These are phyloP conservation scores for Melanomma pulvis-pyrius DNA, from an alignment of 495 filamentous ascomycete species.

Conservation along the genomic window DNA sequence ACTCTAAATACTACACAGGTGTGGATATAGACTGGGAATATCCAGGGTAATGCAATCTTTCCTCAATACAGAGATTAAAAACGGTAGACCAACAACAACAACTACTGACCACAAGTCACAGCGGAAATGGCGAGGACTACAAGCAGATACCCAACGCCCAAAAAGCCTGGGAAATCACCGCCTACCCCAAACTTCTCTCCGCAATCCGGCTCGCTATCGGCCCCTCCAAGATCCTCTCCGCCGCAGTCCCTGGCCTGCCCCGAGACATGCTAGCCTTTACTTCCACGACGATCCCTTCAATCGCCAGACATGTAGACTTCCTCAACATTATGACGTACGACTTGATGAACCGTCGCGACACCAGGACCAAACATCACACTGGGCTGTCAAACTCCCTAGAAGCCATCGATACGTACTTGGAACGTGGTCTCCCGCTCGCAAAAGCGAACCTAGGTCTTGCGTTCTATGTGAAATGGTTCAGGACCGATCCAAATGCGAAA, in stretches of 20 bases:
- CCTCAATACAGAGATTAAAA: not conserved
- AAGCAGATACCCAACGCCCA: constrained; percentile 63
- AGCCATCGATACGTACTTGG: constrained; percentile 61
- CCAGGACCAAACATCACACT: constrained; percentile 68
- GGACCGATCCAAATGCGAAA: constrained; percentile 55
- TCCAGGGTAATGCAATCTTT: constrained; percentile 48
- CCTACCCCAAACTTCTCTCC: constrained; percentile 66
- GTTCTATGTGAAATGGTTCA: constrained; percentile 74
- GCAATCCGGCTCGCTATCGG: constrained; percentile 63
- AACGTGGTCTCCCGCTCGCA: constrained; percentile 56
- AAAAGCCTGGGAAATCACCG: constrained; percentile 65
- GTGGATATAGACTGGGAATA: constrained; percentile 81
- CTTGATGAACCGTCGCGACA: constrained; percentile 75
- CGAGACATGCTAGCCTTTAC: constrained; percentile 76
- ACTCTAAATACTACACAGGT: constrained; percentile 28
- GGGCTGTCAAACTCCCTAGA: constrained; percentile 59
- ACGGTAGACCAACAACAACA: not conserved
- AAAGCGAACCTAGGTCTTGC: constrained; percentile 73
- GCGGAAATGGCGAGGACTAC: constrained; percentile 77
- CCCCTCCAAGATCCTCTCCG: constrained; percentile 62
- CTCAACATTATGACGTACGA: constrained; percentile 82
- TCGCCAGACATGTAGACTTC: constrained; percentile 67
- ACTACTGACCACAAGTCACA: constrained; percentile 27
- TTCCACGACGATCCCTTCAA: constrained; percentile 59
- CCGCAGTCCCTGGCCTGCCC: constrained; percentile 68